Evolutionary conservation across 2,329 filamentous ascomycete genomes (phyloP).

Genomic region (Epichloe typhina): DNA sequence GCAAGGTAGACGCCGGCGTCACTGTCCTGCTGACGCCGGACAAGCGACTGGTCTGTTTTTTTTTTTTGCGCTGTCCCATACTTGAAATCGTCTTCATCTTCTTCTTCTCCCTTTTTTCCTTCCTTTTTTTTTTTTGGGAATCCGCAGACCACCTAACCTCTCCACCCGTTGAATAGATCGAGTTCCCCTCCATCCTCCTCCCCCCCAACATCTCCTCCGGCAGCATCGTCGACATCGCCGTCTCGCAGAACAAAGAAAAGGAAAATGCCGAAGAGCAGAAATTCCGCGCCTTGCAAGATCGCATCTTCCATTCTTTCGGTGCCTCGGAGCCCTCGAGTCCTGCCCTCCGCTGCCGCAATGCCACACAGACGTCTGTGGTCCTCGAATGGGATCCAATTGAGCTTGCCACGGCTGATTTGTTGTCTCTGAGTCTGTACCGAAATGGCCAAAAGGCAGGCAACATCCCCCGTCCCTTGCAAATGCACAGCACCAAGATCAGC

Average conservation of each 20-base stretch:
- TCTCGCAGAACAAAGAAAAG: slow-evolving; percentile 70
- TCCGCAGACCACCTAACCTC: background rate
- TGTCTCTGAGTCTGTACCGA: slow-evolving; percentile 80
- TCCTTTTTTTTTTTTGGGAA: too few species aligned
- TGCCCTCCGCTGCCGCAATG: slow-evolving; percentile 81
- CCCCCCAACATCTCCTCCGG: slow-evolving; percentile 95
- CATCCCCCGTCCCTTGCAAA: slow-evolving; percentile 76
- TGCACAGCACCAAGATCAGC: slow-evolving; percentile 92
- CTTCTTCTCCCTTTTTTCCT: too few species aligned
- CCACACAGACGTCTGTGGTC: slow-evolving; percentile 95
- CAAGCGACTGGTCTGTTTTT: slow-evolving; percentile 77
- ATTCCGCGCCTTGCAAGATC: slow-evolving; percentile 77
- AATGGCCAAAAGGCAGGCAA: slow-evolving; percentile 95
- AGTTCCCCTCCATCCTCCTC: slow-evolving; percentile 94
- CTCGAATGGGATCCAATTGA: slow-evolving; percentile 96
- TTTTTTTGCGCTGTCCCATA: slow-evolving; percentile 10
- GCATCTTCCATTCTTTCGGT: slow-evolving; percentile 79
- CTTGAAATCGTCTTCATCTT: background rate
- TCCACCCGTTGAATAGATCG: slow-evolving; percentile 51
- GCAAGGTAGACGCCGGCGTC: slow-evolving; percentile 97
- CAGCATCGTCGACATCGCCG: slow-evolving; percentile 95
- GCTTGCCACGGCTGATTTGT: slow-evolving; percentile 80
- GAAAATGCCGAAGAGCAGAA: slow-evolving; percentile 61
- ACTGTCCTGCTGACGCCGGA: slow-evolving; percentile 93
- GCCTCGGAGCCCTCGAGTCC: slow-evolving; percentile 64